These are phyloP conservation scores for Diaporthe batatas DNA, from an alignment of 2,329 filamentous ascomycete species.

Conservation along the genomic window DNA sequence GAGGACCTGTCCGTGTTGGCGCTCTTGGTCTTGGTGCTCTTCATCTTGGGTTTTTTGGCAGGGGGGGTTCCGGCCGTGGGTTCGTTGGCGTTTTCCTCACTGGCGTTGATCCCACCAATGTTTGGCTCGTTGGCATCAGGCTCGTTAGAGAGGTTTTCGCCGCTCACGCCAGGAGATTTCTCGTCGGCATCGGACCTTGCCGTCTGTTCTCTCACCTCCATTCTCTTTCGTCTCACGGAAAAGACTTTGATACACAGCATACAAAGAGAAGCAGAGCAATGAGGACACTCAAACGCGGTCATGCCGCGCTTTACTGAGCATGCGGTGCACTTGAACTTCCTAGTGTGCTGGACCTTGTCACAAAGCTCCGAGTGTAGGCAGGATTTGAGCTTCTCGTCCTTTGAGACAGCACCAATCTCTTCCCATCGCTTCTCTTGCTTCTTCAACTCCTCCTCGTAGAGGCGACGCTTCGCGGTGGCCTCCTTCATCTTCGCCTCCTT, in stretches of 20 bases:
- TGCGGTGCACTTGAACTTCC: constrained; percentile 47
- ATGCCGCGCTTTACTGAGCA: constrained; percentile 45
- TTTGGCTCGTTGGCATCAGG: neutral
- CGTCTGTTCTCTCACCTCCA: constrained; percentile 36
- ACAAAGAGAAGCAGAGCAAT: constrained; percentile 45
- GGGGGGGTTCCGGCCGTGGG: too few species aligned
- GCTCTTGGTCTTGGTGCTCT: neutral
- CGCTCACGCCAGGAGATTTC: neutral
- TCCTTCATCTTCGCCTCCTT: neutral
- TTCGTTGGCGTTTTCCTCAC: too few species aligned
- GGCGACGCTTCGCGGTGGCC: neutral
- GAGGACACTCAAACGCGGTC: constrained; percentile 46
- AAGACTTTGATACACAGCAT: constrained; percentile 46
- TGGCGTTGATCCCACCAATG: too few species aligned
- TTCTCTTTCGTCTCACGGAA: constrained; percentile 39
- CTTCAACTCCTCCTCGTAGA: neutral
- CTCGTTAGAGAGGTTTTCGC: neutral
- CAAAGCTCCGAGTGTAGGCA: constrained; percentile 47
- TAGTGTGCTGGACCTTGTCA: constrained; percentile 42
- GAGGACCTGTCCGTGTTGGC: neutral
- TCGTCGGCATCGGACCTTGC: neutral
- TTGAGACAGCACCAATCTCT: constrained; percentile 35
- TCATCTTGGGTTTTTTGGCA: neutral
- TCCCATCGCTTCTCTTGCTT: constrained; percentile 46
- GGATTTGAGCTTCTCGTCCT: constrained; percentile 42